Base-by-base conservation (phyloP, 73 alveolate species). In the Paramecium caudatum region DNA sequence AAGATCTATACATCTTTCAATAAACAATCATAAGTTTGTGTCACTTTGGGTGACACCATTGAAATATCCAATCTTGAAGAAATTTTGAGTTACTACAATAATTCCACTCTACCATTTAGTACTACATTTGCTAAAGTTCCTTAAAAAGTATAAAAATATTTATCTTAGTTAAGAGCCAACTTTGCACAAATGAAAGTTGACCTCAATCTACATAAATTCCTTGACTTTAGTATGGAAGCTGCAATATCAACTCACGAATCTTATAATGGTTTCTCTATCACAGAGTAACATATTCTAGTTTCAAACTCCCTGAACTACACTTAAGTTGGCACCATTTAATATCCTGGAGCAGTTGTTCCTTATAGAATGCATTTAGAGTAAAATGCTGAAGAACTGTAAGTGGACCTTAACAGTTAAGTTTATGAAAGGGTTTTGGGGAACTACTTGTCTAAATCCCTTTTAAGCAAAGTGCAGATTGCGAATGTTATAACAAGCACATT, bases 1-100 rank as follows among this genome's bases (percentile, higher is more conserved):
- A 74, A 74, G 69, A 74, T 74, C 2, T 74, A 74, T 8, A 74
- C 88, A 8, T 36, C 88, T 16, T 74, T 74, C 16, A 74, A 37
- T 17, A 27, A 74, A 45, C 45, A 74, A 9, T 7, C 17, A 21
- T 19, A 74, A 21, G 88, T 74, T 41, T 74, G 88, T 23, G 32
- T 74, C 19, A 39, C 47, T 16, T 27, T 74, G 19, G 88, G 88
- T 39, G 88, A 74, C 19, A 19, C 17, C 13, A 16, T 74, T 21
- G 62, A 74, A 23, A 43, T 74, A 15, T 63, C 36, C 36, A 74
- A 43, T 21, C 5, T 74, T 21, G 69, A 74, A 12, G 65, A 74
- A 13, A 39, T 74, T 6, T 7, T 74, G 0, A 21, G 10, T 12
- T 41, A 74, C 10, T 74, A 27, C n/a, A 74, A 74, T 74, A 74